Conservation (phyloP, 2,329 filamentous ascomycete genomes). For the Pyrenochaeta sp. region DNA sequence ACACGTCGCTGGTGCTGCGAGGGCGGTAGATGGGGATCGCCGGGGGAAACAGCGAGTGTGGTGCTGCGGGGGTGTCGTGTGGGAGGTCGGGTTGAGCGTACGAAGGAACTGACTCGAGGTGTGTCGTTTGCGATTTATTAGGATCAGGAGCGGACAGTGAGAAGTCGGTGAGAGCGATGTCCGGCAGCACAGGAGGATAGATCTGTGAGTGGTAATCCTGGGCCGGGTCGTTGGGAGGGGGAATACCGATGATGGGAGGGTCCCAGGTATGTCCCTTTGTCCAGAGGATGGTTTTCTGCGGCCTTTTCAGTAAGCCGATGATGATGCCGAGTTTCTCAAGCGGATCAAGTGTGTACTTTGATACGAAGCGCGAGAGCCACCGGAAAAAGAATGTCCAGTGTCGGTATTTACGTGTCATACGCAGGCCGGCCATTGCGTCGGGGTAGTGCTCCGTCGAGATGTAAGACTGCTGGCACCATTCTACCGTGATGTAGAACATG, state of each 20-base stretch:
- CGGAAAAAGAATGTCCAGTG: constrained; percentile 23
- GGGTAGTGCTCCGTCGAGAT: constrained; percentile 44
- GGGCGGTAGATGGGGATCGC: constrained; percentile 15
- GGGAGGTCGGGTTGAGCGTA: no score
- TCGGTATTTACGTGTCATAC: constrained; percentile 32
- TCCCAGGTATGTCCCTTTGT: constrained; percentile 18
- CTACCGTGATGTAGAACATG: constrained; percentile 48
- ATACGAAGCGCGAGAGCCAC: constrained; percentile 11
- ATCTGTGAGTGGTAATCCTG: background rate
- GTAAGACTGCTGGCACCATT: constrained; percentile 50
- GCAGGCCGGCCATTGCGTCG: constrained; percentile 34
- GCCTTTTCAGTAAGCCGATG: constrained; percentile 25
- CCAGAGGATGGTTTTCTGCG: constrained; percentile 34
- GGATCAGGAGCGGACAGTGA: constrained; percentile 5
- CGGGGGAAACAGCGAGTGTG: constrained; percentile 27
- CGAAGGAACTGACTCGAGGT: no score
- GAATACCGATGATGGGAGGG: constrained; percentile 3
- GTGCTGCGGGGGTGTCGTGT: constrained; percentile 27
- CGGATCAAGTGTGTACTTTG: constrained; percentile 15
- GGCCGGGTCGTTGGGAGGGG: background rate
- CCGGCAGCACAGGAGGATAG: constrained; percentile 10
- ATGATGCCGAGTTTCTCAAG: constrained; percentile 18
- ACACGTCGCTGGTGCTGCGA: constrained; percentile 21
- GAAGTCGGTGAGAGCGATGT: constrained; percentile 23
- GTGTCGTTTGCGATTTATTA: no score